Evolutionary conservation across 2,329 filamentous ascomycete genomes (phyloP), one percentile per base, ranked within the genome.

Genomic region (Aspergillus thermomutatus): DNA sequence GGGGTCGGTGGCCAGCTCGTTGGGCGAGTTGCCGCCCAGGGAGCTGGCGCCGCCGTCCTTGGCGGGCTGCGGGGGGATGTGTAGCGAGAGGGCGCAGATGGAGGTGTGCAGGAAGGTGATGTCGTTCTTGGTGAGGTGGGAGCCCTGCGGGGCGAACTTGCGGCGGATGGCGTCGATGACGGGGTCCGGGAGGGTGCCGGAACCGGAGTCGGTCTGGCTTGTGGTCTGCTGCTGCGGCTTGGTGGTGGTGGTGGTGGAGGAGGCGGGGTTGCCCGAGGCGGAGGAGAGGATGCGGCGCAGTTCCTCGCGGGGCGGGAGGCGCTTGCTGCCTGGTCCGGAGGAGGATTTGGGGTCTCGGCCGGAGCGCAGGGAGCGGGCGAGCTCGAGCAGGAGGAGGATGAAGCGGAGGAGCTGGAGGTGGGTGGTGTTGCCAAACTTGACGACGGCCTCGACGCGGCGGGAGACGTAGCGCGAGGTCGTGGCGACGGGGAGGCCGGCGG

Each of bases 391-490:
- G 19, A 79, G 57, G 50, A 77, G 69, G 55, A 79, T 76, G 65
- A 77, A 76, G 27, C 76, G 75, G 14, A 79, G 72, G 10, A 79
- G 60, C 56, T 79, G 77, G 19, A 79, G 63, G 17, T 73, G 70
- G n/a, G 72, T 72, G 41, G 66, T 64, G 60, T 79, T 74, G 48
- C 71, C 72, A 10, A 70, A 72, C 46, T 72, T 61, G 19, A 70
- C 72, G 41, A 79, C 68, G 19, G 67, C 66, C 21, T 71, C 69
- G 50, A 80, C 66, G n/a, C 78, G 72, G 53, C 71, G 69, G 2
- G 76, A 72, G 40, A 80, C 75, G 65, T 76, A 81, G 49, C 76
- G 74, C 2, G 75, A 79, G 27, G 69, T 70, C 2, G 72, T 75
- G 14, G 67, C 63, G 26, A 79, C 68, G 21, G 71, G 67, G 8